These are phyloP conservation scores for Leishmania aethiopica DNA, from an alignment of 208 protist genomes.

Conservation along the genomic window DNA sequence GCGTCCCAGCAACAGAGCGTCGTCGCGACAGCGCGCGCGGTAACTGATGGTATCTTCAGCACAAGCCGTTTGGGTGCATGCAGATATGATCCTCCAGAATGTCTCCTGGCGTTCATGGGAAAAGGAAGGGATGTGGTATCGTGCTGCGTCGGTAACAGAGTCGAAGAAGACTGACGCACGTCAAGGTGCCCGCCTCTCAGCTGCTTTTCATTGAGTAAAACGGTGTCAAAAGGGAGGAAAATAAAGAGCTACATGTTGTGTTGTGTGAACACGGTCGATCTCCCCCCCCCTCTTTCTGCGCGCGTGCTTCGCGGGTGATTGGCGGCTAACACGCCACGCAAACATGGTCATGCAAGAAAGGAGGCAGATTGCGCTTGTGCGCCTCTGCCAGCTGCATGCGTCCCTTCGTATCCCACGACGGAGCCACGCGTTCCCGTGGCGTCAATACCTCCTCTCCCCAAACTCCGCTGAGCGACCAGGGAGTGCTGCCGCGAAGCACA, in stretches of 20 bases:
- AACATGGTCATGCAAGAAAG: not conserved
- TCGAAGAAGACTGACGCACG: no score
- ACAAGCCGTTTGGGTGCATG: constrained; percentile 14
- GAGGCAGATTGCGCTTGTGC: not conserved
- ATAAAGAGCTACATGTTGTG: not conserved
- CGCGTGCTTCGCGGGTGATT: not conserved
- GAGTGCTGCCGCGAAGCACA: not conserved
- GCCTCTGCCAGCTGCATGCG: not conserved
- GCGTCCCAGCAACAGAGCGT: constrained; percentile 3
- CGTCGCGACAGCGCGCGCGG: constrained; percentile 6
- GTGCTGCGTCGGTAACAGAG: no score
- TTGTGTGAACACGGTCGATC: not conserved
- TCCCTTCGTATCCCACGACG: not conserved
- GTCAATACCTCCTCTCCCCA: not conserved
- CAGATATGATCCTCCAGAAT: constrained; percentile 16
- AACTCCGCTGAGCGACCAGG: not conserved
- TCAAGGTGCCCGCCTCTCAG: no score
- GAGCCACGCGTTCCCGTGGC: not conserved
- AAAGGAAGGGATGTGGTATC: not conserved
- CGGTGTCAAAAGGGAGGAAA: not conserved
- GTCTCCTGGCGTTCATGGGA: not conserved
- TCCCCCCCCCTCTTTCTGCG: not conserved
- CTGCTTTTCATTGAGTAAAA: no score
- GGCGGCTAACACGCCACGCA: not conserved
- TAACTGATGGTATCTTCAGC: constrained; percentile 4